Conservation (phyloP, 2,329 filamentous ascomycete genomes). For the Cryoendolithus antarcticus region DNA sequence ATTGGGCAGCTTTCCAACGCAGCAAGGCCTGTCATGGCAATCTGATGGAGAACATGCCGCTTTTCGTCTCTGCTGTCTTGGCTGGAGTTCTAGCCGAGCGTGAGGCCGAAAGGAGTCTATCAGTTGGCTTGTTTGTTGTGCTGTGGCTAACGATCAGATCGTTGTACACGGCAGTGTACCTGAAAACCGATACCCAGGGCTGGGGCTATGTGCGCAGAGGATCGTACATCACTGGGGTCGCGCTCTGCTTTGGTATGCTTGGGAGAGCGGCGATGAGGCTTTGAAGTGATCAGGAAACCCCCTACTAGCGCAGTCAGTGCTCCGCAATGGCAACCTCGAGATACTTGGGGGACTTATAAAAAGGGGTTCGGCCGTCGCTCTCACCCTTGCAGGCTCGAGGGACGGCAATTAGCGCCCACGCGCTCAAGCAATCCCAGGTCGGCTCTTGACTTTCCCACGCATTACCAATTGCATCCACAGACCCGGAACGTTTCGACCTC, state of each 20-base stretch:
- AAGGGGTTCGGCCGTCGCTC: slow-evolving; percentile 18
- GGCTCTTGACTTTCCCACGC: neutral
- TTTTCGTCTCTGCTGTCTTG: slow-evolving; percentile 33
- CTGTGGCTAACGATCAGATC: slow-evolving; percentile 25
- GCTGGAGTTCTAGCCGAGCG: slow-evolving; percentile 30
- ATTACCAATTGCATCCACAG: neutral
- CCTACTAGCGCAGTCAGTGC: slow-evolving; percentile 15
- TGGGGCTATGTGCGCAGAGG: slow-evolving; percentile 15
- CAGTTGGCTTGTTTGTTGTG: slow-evolving; percentile 22
- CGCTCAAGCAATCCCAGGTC: slow-evolving; percentile 5
- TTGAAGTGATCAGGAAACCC: slow-evolving; percentile 9
- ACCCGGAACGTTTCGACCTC: neutral
- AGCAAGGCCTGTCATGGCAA: slow-evolving; percentile 34
- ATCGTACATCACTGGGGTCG: slow-evolving; percentile 19
- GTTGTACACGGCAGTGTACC: slow-evolving; percentile 28
- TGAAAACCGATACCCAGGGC: slow-evolving; percentile 17
- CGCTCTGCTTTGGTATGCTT: slow-evolving; percentile 20
- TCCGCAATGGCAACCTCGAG: neutral
- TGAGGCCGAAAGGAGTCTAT: slow-evolving; percentile 15
- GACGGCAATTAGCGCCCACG: slow-evolving; percentile 9
- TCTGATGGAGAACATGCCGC: slow-evolving; percentile 34
- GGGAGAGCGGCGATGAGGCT: slow-evolving; percentile 17
- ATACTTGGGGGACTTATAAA: slow-evolving; percentile 28
- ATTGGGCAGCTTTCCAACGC: slow-evolving; percentile 32
- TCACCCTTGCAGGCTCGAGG: slow-evolving; percentile 12